Evolutionary conservation across 139 green algal species (phyloP).

Genomic region (Picochlorum sp.): DNA sequence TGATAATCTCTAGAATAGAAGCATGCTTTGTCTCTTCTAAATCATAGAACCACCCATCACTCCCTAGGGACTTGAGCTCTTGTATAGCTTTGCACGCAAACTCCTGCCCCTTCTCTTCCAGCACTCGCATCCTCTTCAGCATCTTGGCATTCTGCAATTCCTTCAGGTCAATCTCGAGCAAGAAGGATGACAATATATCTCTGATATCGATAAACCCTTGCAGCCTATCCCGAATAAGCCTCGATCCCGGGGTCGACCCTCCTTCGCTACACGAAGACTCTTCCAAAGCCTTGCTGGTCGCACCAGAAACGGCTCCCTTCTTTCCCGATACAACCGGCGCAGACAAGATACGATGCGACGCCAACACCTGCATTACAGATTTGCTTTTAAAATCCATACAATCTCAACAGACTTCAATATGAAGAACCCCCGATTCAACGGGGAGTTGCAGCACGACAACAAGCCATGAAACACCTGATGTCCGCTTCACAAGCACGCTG

Average conservation of each 20-base stretch:
- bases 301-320: too few species aligned
- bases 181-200: constrained; percentile 47
- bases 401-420: too few species aligned
- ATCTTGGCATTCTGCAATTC: constrained; percentile 29
- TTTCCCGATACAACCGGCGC: constrained; percentile 55
- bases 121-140: constrained; percentile 47
- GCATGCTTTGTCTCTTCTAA: constrained; percentile 14
- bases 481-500: too few species aligned
- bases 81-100: constrained; percentile 27
- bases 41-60: constrained; percentile 55
- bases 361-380: constrained; percentile 40
- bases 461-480: too few species aligned
- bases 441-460: too few species aligned
- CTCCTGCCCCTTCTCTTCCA: constrained; percentile 18
- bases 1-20: constrained; percentile 49
- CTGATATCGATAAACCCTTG: constrained; percentile 55
- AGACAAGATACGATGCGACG: constrained; percentile 48
- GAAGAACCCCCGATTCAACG: too few species aligned
- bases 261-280: too few species aligned
- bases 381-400: background rate
- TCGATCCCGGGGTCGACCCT: background rate
- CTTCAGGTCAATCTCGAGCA: constrained; percentile 26
- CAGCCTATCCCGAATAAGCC: constrained; percentile 8
- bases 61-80: constrained; percentile 35
- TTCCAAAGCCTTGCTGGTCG: too few species aligned